Percentiles rank a stretch among this genome's conserved stretches.
Conservation (phyloP, 345 rosid species). For the Erodium maritimum region DNA sequence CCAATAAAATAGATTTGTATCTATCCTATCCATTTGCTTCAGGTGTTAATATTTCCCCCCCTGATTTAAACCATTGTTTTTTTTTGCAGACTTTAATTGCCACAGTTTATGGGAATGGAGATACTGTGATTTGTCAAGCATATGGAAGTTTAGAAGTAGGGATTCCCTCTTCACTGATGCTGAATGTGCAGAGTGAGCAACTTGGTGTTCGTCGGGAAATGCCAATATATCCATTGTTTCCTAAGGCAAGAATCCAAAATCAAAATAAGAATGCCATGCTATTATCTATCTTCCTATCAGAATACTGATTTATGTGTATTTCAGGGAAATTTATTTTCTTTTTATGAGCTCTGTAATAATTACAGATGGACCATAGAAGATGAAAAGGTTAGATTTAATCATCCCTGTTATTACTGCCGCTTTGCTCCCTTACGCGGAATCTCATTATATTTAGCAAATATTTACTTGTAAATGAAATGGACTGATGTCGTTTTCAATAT, state of each 20-base stretch:
- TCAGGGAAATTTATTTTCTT: constrained; percentile 75
- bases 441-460: too few species aligned
- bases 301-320: constrained; percentile 15
- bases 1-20: background rate
- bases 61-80: background rate
- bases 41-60: background rate
- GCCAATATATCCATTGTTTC: constrained; percentile 70
- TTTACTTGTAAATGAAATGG: background rate
- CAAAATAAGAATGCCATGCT: constrained; percentile 8
- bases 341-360: constrained; percentile 65
- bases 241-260: constrained; percentile 46
- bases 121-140: constrained; percentile 53
- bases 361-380: constrained; percentile 68
- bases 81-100: constrained; percentile 51
- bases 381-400: constrained; percentile 44
- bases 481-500: constrained; percentile 10
- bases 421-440: constrained; percentile 5
- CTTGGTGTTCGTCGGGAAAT: constrained; percentile 62
- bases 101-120: constrained; percentile 45
- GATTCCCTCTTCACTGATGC: constrained; percentile 52
- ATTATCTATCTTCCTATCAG: constrained; percentile 10
- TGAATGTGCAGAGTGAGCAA: constrained; percentile 67
- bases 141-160: constrained; percentile 47
- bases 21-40: background rate
- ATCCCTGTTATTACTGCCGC: constrained; percentile 3